Evolutionary conservation across 192 early-diverging fungal genomes (phyloP), one percentile per base, ranked within the genome.

Genomic region (Gamsiella multidivaricata): DNA sequence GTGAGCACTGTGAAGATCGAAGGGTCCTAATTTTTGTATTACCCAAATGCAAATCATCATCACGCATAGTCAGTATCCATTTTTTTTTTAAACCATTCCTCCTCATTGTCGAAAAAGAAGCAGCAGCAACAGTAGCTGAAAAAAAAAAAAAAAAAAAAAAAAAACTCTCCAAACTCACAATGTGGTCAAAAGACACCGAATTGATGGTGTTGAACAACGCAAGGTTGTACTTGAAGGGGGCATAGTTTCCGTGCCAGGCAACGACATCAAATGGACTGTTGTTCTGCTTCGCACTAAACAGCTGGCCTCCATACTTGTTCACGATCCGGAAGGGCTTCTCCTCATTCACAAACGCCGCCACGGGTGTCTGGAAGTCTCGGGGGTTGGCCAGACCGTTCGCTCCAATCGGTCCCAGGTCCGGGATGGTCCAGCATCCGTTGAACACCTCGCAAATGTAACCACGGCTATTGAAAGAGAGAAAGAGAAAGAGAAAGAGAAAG

Each of bases 201-300:
- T 93, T 94, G 67, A 98, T 81, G 45, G 87, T 90, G 69, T 87
- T 90, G 84, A 98, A 98, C 47, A 88, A 82, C 28, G 85, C 85
- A 58, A 97, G 84, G 79, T 96, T 88, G 79, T 97, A 97, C 80
- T 96, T 97, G 88, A 87, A 98, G 1, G 97, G 97, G 10, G 89
- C 92, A 80, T 97, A 98, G 87, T 98, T 98, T 41, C 97, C 97
- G 79, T 97, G 95, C 94, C 97, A 98, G 14, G 95, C 97, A 28
- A 97, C 96, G 2, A 98, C 96, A 74, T 99, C 94, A 63, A 94
- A 99, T 9, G 96, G 94, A 20, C 91, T 93, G 80, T 99, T 95
- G 52, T 87, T 65, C 84, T 93, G 91, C 20, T 71, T 62, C 8
- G 88, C 88, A n/a, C 61, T 54, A 82, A 94, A 96, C 17, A 97